Conservation (phyloP, 148 eudicot species). For the Nyssa sinensis region DNA sequence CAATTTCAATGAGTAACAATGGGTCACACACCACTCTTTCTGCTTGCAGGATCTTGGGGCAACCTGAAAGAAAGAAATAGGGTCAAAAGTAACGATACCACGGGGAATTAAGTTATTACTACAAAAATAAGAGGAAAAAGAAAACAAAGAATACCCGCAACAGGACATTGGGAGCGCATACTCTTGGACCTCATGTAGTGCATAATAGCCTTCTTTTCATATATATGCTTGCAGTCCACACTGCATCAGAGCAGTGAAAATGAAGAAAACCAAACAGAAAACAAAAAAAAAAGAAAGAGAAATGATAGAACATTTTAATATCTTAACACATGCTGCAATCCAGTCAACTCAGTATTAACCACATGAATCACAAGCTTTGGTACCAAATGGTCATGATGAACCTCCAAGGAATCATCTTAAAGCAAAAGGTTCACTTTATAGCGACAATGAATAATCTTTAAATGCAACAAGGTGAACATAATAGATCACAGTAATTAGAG, state of each 20-base stretch:
- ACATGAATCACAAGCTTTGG: not conserved
- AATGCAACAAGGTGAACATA: not conserved
- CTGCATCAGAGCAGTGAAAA: constrained; percentile 27
- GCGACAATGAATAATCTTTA: not conserved
- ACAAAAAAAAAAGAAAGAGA: not conserved
- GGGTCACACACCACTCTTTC: constrained; percentile 61
- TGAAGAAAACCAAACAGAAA: not conserved
- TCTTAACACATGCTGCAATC: not conserved
- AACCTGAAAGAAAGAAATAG: constrained; percentile 40
- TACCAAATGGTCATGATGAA: not conserved
- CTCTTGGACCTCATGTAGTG: constrained; percentile 35
- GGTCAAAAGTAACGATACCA: not conserved
- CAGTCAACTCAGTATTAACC: not conserved
- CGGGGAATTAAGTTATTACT: not conserved
- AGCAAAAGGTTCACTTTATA: not conserved
- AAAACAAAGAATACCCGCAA: constrained; percentile 51
- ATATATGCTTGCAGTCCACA: constrained; percentile 90
- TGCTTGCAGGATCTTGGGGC: constrained; percentile 55
- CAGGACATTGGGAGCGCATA: constrained; percentile 49
- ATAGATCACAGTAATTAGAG: not conserved
- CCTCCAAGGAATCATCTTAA: not conserved
- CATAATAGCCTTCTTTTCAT: constrained; percentile 61
- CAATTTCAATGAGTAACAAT: constrained; percentile 65
- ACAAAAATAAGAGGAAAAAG: not conserved
- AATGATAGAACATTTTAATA: not conserved